Conservation (phyloP, 2,329 filamentous ascomycete species). For the Diaporthe australafricana region DNA sequence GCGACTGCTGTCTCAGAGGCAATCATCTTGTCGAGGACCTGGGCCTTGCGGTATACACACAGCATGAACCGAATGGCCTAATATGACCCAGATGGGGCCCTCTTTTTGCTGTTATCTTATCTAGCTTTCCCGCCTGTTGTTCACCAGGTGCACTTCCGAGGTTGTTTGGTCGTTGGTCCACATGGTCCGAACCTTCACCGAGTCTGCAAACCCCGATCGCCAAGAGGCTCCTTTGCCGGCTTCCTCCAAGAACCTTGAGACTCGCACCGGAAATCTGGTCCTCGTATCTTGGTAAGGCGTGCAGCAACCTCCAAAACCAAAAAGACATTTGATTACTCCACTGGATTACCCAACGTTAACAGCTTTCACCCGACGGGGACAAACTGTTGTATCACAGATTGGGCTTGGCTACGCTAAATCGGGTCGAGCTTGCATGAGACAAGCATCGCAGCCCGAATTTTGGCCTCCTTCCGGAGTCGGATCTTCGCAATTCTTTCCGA, state of each 20-base stretch:
- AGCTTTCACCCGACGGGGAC: conserved; percentile 11
- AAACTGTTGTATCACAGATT: conserved; percentile 18
- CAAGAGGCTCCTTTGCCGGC: conserved; percentile 5
- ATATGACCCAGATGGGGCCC: neutral
- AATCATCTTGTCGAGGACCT: neutral
- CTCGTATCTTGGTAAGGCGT: conserved; percentile 22
- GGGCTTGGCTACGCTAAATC: conserved; percentile 21
- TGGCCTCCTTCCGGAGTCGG: conserved; percentile 6
- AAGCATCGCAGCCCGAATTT: conserved; percentile 20
- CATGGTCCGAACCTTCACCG: conserved; percentile 1
- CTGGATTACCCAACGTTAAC: conserved; percentile 6
- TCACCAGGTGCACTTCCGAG: neutral
- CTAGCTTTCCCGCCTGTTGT: neutral
- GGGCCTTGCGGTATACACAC: neutral
- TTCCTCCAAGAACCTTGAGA: neutral
- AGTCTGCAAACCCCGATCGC: conserved; percentile 13
- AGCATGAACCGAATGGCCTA: neutral
- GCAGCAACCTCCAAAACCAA: neutral
- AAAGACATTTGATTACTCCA: neutral
- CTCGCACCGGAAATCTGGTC: neutral
- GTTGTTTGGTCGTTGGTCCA: neutral
- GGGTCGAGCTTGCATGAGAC: conserved; percentile 26
- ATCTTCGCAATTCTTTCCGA: conserved; percentile 22
- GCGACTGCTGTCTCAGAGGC: neutral
- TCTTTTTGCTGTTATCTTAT: neutral